Evolutionary conservation across 2,329 filamentous ascomycete species (phyloP).

Genomic region (Colletotrichum shisoi): DNA sequence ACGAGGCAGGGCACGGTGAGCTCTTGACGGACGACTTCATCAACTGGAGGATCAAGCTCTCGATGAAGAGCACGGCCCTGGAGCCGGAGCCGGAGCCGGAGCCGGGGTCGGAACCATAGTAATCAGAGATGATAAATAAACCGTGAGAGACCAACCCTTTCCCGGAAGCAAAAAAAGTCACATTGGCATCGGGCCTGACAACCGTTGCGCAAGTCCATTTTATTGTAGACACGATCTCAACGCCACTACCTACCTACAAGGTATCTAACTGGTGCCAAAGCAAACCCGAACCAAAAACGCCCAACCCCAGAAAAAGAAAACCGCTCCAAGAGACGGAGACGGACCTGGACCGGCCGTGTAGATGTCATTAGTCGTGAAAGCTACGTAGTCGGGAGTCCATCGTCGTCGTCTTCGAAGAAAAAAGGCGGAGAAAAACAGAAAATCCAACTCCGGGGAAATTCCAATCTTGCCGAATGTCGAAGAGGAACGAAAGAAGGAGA

Average conservation of each 20-base stretch:
- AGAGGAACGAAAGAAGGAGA: not conserved
- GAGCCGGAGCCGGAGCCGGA: constrained; percentile 12
- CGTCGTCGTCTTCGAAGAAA: constrained; percentile 15
- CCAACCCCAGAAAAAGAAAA: too few species aligned
- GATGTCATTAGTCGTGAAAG: constrained; percentile 37
- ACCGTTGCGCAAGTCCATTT: constrained; percentile 10
- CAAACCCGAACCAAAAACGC: constrained; percentile 13
- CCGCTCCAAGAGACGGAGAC: constrained; percentile 21
- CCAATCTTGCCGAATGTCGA: constrained; percentile 25
- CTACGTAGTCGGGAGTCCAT: constrained; percentile 18
- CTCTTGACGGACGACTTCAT: constrained; percentile 82
- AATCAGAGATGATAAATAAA: too few species aligned
- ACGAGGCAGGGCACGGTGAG: constrained; percentile 76
- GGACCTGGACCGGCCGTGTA: constrained; percentile 31
- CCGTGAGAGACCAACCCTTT: not conserved
- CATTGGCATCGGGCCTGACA: not conserved
- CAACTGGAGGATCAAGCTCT: constrained; percentile 72
- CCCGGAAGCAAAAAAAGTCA: not conserved
- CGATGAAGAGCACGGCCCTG: constrained; percentile 46
- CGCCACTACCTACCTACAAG: constrained; percentile 37
- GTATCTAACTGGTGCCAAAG: constrained; percentile 34
- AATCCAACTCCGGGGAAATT: constrained; percentile 21
- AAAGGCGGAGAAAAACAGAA: not conserved
- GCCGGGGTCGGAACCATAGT: not conserved
- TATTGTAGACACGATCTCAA: constrained; percentile 26